phyloP scores from a whole-genome alignment of 352 stramenopile genomes.

The Saprolegnia parasitica region DNA sequence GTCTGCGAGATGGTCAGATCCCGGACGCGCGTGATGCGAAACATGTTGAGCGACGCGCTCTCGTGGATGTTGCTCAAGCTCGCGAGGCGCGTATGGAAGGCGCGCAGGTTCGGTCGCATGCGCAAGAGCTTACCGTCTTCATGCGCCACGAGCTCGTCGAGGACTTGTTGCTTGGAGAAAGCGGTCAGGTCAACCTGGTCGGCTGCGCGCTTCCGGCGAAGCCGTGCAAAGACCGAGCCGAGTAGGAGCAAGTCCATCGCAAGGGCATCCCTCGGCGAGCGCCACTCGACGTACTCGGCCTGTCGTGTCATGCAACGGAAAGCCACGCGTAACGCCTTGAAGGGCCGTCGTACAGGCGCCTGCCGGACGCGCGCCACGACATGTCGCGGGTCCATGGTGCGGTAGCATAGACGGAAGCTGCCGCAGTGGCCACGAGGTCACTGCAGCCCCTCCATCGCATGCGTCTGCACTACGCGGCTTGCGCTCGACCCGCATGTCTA shows the following conservation, averaged over 20 bases:
- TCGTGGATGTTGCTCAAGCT: conserved; percentile 25
- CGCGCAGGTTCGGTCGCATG: conserved; percentile 16
- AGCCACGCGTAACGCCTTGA: too few relatives aligned
- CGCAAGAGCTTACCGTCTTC: conserved; percentile 9
- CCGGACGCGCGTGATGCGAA: conserved; percentile 16
- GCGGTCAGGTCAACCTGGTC: conserved; percentile 6
- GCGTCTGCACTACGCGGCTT: too few relatives aligned
- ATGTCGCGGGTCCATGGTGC: too few relatives aligned
- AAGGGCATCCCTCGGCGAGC: neutral
- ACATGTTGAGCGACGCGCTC: conserved; percentile 16
- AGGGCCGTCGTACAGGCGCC: too few relatives aligned
- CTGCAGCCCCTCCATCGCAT: too few relatives aligned
- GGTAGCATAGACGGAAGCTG: too few relatives aligned
- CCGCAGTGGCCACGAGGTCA: too few relatives aligned
- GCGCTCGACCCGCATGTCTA: too few relatives aligned
- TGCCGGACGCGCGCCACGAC: too few relatives aligned
- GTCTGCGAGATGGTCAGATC: conserved; percentile 14
- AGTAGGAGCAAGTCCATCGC: conserved; percentile 9
- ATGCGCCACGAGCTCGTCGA: conserved; percentile 22
- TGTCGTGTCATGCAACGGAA: neutral
- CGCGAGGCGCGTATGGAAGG: conserved; percentile 14
- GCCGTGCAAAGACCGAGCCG: conserved; percentile 9
- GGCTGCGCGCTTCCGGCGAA: neutral
- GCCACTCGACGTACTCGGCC: conserved; percentile 6
- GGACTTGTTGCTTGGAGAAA: conserved; percentile 23